Percentiles rank a stretch among this genome's conserved stretches.
These are phyloP conservation scores for Brassica cretica DNA, from an alignment of 345 rosid genomes.

Conservation along the genomic window DNA sequence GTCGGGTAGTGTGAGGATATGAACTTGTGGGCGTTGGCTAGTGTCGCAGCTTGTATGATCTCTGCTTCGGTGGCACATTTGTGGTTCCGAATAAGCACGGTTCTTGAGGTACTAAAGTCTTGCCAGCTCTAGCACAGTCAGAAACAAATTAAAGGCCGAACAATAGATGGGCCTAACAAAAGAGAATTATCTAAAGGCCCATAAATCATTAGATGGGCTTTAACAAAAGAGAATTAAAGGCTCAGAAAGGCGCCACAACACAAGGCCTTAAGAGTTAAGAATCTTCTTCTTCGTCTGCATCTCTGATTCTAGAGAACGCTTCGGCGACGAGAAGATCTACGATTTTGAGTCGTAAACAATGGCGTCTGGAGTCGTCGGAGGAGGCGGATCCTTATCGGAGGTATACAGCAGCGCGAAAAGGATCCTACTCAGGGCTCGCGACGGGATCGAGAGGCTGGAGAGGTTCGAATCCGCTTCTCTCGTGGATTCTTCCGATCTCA, in stretches of 20 bases:
- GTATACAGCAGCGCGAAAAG: constrained; percentile 58
- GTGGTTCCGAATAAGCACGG: constrained; percentile 85
- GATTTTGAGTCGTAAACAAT: neutral
- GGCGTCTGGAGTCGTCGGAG: constrained; percentile 42
- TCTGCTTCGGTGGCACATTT: constrained; percentile 82
- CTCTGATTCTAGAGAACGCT: constrained; percentile 9
- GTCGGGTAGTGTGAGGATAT: constrained; percentile 67
- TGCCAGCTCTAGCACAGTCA: constrained; percentile 74
- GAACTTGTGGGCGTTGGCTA: constrained; percentile 89
- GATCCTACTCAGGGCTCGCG: constrained; percentile 65
- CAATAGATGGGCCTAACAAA: neutral
- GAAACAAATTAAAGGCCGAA: no score
- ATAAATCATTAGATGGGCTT: neutral
- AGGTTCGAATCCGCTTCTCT: constrained; percentile 55
- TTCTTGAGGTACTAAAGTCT: constrained; percentile 93
- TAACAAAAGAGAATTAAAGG: neutral
- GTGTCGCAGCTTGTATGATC: constrained; percentile 87
- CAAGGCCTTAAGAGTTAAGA: neutral
- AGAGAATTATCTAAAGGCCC: neutral
- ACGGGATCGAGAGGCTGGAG: constrained; percentile 85
- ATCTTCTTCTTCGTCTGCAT: neutral
- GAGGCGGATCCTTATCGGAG: constrained; percentile 76
- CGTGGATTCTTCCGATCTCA: constrained; percentile 74
- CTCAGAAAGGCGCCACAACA: constrained; percentile 6
- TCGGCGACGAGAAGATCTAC: constrained; percentile 2